Base-by-base conservation (phyloP, 257 asterid genomes). In the Rhazya stricta region DNA sequence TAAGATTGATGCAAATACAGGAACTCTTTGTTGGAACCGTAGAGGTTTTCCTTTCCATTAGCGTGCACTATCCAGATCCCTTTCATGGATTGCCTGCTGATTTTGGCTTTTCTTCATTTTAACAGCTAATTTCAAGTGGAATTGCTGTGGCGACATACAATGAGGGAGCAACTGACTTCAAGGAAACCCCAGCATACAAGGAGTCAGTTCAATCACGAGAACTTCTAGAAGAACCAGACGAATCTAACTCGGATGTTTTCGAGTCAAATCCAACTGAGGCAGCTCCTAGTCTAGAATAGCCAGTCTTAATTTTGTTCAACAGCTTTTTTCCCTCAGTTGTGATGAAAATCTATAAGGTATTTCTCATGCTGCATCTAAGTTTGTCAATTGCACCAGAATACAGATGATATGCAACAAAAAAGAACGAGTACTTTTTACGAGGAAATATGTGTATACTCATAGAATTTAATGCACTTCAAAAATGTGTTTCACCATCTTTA, bases 251-350 rank as follows among this genome's bases (percentile, higher is more conserved):
- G 1, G 94, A 94, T 65, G 94, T 92, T 71, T 94, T 92, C 36
- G 99, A 94, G 86, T 87, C 96, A 19, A 94, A 94, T 84, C 99
- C 97, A 7, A 94, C 99, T 1, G 99, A 94, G 83, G 83, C 87
- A 56, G 97, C 96, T 25, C 98, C 99, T 71, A 86, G 83, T 80
- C 81, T 92, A 90, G 97, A 92, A 73, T 90, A 93, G 77, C 74
- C 48, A 10, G 45, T 66, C 7, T n/a, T 63, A 19, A 63, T 63
- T 63, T 62, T 30, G 68, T 36, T 36, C 48, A 65, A 30, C 19
- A 30, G 25, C 30, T 66, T 37, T 27, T 65, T 66, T 39, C 9
- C 69, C 32, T 63, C 25, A 36, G 27, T 34, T 63, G 69, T 34
- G 45, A 63, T 63, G 45, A 63, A 60, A 72, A 8, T 45, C 42